Conservation (phyloP, 2,329 filamentous ascomycete species). For the Emmonsiellopsis sp. region DNA sequence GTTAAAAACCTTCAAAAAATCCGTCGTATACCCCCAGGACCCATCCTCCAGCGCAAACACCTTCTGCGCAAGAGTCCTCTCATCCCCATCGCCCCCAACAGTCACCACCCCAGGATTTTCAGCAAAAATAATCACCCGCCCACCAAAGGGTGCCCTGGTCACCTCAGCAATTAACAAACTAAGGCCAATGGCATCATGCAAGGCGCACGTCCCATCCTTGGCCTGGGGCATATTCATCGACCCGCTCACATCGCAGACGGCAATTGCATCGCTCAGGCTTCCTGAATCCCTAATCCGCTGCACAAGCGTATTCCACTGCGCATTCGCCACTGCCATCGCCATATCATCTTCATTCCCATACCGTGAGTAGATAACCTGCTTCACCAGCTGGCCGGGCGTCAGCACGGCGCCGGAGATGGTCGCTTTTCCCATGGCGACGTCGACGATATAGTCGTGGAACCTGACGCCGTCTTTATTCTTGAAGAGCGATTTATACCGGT, state of each 20-base stretch:
- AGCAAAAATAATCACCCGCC: slow-evolving; percentile 48
- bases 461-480: slow-evolving; percentile 40
- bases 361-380: slow-evolving; percentile 35
- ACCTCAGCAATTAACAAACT: slow-evolving; percentile 48
- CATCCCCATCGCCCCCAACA: slow-evolving; percentile 26
- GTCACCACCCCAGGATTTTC: slow-evolving; percentile 30
- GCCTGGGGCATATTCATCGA: slow-evolving; percentile 35
- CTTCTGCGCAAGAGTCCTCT: slow-evolving; percentile 33
- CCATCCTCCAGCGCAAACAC: slow-evolving; percentile 19
- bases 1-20: slow-evolving; percentile 48
- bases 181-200: slow-evolving; percentile 48
- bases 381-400: slow-evolving; percentile 43
- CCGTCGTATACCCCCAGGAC: slow-evolving; percentile 38
- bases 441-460: slow-evolving; percentile 42
- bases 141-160: slow-evolving; percentile 43
- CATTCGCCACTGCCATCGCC: neutral
- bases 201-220: slow-evolving; percentile 38
- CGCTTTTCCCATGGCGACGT: slow-evolving; percentile 40
- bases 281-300: slow-evolving; percentile 48
- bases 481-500: slow-evolving; percentile 42
- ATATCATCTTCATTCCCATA: neutral
- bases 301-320: slow-evolving; percentile 48
- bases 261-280: slow-evolving; percentile 43
- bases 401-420: slow-evolving; percentile 49
- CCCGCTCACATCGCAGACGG: slow-evolving; percentile 49